phyloP scores from a whole-genome alignment of 2,329 filamentous ascomycete species.

The Keithomyces neogunnii region DNA sequence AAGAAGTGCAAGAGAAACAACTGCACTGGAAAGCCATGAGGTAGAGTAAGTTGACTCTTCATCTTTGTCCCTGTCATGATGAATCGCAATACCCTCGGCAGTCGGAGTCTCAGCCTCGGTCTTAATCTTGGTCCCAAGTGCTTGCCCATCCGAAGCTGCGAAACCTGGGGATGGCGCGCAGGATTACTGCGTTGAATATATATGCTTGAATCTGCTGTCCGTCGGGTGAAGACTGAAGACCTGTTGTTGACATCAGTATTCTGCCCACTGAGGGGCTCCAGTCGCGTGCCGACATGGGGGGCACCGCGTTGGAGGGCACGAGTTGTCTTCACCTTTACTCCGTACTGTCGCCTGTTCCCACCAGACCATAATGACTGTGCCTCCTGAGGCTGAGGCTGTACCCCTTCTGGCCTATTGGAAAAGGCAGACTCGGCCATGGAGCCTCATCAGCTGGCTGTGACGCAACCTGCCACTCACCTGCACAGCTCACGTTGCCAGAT shows the following conservation, averaged over 20 bases:
- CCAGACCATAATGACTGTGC: slow-evolving; percentile 1
- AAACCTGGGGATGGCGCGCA: neutral
- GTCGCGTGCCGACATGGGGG: neutral
- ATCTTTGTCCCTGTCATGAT: too few species aligned
- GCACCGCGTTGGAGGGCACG: neutral
- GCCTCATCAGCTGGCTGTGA: slow-evolving; percentile 10
- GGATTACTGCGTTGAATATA: neutral
- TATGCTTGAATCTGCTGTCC: neutral
- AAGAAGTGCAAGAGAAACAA: too few species aligned
- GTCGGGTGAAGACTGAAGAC: neutral
- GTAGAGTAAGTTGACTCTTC: too few species aligned
- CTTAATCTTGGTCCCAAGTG: too few species aligned
- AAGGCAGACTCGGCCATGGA: neutral
- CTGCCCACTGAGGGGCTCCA: neutral
- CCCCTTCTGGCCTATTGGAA: neutral
- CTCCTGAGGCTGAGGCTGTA: slow-evolving; percentile 4
- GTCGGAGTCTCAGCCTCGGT: too few species aligned
- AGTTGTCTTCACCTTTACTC: neutral
- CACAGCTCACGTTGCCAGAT: slow-evolving; percentile 6
- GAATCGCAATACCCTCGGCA: too few species aligned
- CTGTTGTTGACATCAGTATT: neutral
- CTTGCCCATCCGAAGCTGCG: too few species aligned
- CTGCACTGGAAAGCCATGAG: too few species aligned
- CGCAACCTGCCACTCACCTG: slow-evolving; percentile 6
- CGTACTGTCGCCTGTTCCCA: neutral